Evolutionary conservation across 1,284 basidiomycete species (phyloP).

Genomic region (Rhizoctonia solani): DNA sequence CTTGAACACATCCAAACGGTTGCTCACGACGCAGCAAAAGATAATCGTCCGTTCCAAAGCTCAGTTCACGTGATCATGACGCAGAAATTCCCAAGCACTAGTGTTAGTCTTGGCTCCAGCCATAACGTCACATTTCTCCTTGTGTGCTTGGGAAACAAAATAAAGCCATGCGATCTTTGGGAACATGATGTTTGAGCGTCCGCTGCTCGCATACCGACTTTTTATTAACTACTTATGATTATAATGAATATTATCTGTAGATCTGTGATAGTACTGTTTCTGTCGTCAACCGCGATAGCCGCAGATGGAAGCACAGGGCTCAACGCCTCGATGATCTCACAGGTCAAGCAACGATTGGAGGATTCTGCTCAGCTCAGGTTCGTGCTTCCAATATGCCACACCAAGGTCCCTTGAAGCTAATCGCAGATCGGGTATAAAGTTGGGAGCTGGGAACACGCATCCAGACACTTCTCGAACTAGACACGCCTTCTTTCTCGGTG

Average conservation of each 20-base stretch:
- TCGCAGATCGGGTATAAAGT: background rate
- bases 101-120: background rate
- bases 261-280: background rate
- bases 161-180: background rate
- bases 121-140: background rate
- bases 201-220: too few relatives aligned
- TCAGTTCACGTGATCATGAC: background rate
- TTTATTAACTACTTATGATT: too few relatives aligned
- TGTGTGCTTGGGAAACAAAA: background rate
- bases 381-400: background rate
- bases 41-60: too few relatives aligned
- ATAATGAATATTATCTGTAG: background rate
- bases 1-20: too few relatives aligned
- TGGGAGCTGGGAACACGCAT: constrained; percentile 27
- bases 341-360: constrained; percentile 23
- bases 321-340: constrained; percentile 9
- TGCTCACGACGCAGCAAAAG: too few relatives aligned
- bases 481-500: constrained; percentile 33
- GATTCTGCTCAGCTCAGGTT: constrained; percentile 26
- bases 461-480: constrained; percentile 36
- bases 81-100: background rate
- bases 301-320: constrained; percentile 28
- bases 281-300: background rate
- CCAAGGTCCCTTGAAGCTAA: background rate
- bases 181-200: too few relatives aligned